Percentiles rank a stretch among this genome's conserved stretches.
phyloP scores from a whole-genome alignment of 1,139 yeast genomes.

The Zygoascus sp. region DNA sequence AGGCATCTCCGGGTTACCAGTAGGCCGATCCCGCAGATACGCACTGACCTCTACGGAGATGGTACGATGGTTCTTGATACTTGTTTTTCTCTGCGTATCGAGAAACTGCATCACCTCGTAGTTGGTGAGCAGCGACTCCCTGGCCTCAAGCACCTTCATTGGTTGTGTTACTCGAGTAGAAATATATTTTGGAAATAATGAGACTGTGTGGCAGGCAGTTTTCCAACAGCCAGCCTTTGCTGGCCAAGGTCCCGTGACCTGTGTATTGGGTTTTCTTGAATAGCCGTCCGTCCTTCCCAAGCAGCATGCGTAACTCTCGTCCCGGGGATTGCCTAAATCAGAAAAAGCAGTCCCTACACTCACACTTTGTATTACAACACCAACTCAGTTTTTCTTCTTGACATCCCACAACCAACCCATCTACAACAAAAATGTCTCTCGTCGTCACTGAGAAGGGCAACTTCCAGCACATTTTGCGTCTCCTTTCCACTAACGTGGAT shows the following conservation, averaged over 20 bases:
- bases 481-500: conserved; percentile 99
- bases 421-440: conserved; percentile 62
- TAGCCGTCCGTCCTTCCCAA: too few species aligned
- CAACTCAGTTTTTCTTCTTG: conserved; percentile 13
- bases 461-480: conserved; percentile 99
- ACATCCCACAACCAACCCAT: conserved; percentile 12
- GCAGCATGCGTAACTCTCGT: conserved; percentile 1
- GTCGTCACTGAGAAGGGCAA: conserved; percentile 99
- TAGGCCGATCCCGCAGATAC: conserved; percentile 47
- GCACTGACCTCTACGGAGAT: conserved; percentile 57
- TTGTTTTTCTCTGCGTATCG: conserved; percentile 31
- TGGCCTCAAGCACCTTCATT: conserved; percentile 41
- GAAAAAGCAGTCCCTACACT: conserved; percentile 8
- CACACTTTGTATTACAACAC: conserved; percentile 6
- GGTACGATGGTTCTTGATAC: conserved; percentile 37
- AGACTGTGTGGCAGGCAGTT: too few species aligned
- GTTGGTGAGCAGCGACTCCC: conserved; percentile 67
- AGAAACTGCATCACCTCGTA: conserved; percentile 66
- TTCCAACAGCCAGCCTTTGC: too few species aligned
- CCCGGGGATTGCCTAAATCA: background rate
- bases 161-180: too few species aligned
- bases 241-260: too few species aligned
- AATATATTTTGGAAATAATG: too few species aligned
- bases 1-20: conserved; percentile 36
- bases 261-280: too few species aligned